Evolutionary conservation across 345 rosid species (phyloP), one percentile per base, ranked within the genome.

Genomic region (Passiflora organensis): DNA sequence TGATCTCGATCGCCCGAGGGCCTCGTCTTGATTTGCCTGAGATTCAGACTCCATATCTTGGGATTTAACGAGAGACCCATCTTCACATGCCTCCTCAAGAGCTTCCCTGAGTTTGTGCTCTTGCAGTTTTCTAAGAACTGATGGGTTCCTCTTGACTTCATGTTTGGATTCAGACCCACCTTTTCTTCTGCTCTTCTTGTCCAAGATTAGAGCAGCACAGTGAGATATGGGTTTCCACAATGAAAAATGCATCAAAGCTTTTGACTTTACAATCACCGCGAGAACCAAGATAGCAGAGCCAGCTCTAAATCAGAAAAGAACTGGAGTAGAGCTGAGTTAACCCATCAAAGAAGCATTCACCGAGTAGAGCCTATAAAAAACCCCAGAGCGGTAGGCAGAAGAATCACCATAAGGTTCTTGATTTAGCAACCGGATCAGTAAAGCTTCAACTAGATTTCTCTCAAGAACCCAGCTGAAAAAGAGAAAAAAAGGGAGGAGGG

Each of bases 161-260:
- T 66, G 37, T 6, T 86, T 66, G 13, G 91, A 69, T 62, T 79
- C 81, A 9, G 95, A 76, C 55, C 83, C 95, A 77, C 80, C 80
- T 61, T 79, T 75, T 62, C 69, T 86, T 56, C 64, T 81, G 72
- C 85, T 75, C 90, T 82, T 89, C 85, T 89, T 89, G 79, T 89
- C 95, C 32, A 93, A 70, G 56, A 87, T 69, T 10, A 89, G 79
- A 69, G 99, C 91, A 74, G 96, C 95, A 72, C 99, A 87, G 78
- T 87, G 95, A 57, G 96, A 83, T 68, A 94, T 81, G 52, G 99
- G 97, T 72, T 94, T 94, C 99, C 99, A 94, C 66, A 87, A 75
- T 68, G 94, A 94, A 72, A 91, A 82, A 85, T 87, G 97, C 99
- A 94, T 94, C 69, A 73, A 74, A 67, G 28, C 73, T 48, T 41